Conservation (phyloP, 768 basidiomycete species). For the Boletus tomentosulus region DNA sequence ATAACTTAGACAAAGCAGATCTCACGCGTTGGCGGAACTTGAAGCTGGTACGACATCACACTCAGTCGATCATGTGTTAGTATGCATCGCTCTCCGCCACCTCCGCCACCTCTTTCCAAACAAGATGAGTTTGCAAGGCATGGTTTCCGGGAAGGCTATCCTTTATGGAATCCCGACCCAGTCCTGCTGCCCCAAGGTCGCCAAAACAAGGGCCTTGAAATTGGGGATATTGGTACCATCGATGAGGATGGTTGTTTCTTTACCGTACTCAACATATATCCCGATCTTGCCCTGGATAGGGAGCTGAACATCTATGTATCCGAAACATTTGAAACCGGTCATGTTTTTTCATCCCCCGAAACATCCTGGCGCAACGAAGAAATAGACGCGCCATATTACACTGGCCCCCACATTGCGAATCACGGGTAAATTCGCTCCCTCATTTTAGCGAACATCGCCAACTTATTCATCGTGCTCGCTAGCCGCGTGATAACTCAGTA, state of each 20-base stretch:
- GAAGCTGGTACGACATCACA: no score
- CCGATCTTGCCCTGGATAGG: no score
- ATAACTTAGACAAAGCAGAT: no score
- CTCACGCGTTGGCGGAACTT: no score
- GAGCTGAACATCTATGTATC: background rate
- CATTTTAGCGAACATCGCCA: no score
- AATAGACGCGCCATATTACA: background rate
- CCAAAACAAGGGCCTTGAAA: background rate
- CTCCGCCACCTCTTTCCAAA: background rate
- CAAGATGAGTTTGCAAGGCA: slow-evolving; percentile 1
- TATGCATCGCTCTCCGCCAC: no score
- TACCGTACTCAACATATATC: background rate
- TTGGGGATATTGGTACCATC: background rate
- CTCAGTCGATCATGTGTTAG: no score
- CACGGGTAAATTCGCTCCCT: background rate
- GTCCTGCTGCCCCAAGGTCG: background rate
- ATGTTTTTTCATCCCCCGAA: background rate
- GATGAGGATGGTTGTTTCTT: background rate
- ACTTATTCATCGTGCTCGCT: background rate
- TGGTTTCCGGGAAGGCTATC: background rate
- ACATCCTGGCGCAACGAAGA: background rate
- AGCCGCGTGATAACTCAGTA: background rate
- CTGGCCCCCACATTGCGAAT: background rate
- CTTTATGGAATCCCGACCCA: background rate
- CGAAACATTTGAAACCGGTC: background rate